A percentile compares a stretch with the other conserved stretches of the same genome.
Evolutionary conservation across 495 filamentous ascomycete genomes (phyloP).

Genomic region (Penicillium robsamsonii): DNA sequence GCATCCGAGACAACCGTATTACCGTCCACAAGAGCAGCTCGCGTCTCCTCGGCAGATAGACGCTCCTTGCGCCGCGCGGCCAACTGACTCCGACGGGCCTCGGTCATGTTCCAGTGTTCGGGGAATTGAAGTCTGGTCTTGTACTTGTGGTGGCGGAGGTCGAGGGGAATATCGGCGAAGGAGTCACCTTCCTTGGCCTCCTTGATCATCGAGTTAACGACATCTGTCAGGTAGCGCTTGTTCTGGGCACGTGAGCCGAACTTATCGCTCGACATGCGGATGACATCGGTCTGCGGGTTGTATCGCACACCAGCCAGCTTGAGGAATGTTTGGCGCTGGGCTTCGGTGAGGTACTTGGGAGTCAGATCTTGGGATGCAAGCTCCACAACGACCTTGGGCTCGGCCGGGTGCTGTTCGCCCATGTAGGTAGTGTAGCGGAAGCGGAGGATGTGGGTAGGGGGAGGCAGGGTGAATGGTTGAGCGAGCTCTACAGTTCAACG

Average conservation of each 20-base stretch:
- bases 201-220: constrained; percentile 67
- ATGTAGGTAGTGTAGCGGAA: constrained; percentile 98
- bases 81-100: constrained; percentile 62
- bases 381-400: constrained; percentile 89
- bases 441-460: constrained; percentile 66
- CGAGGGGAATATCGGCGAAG: constrained; percentile 86
- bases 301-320: constrained; percentile 87
- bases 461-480: constrained; percentile 71
- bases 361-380: constrained; percentile 70
- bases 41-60: constrained; percentile 23
- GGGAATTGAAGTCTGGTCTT: constrained; percentile 72
- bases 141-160: constrained; percentile 79
- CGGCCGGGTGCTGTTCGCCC: constrained; percentile 88
- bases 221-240: constrained; percentile 85
- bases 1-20: constrained; percentile 37
- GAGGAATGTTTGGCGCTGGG: constrained; percentile 74
- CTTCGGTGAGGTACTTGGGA: constrained; percentile 54
- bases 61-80: constrained; percentile 54
- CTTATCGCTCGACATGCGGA: constrained; percentile 89
- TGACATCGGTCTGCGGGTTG: constrained; percentile 79
- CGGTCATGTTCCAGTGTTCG: constrained; percentile 73
- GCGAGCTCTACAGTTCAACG: constrained; percentile 60
- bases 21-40: constrained; percentile 37
- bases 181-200: constrained; percentile 81
- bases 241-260: constrained; percentile 89